phyloP scores from a whole-genome alignment of 2,329 filamentous ascomycete species.

The Pseudophaeomoniella oleicola region DNA sequence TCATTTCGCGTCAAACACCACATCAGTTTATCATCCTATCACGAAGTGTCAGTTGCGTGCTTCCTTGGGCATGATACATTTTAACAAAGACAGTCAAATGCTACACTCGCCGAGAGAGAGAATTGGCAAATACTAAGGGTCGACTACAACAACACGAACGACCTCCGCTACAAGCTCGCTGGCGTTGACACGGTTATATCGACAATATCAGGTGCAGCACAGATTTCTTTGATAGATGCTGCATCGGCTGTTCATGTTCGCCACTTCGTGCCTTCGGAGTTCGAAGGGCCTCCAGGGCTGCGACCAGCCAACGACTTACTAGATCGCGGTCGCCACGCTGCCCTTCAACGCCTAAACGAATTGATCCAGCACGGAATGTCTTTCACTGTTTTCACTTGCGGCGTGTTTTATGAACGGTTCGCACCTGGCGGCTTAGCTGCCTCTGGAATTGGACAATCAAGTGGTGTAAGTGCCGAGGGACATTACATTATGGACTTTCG shows the following conservation, averaged over 20 bases:
- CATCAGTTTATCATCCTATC: constrained; percentile 60
- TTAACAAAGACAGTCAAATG: constrained; percentile 17
- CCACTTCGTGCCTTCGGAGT: constrained; percentile 61
- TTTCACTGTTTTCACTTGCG: constrained; percentile 59
- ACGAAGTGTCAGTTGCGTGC: constrained; percentile 35
- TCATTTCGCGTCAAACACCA: constrained; percentile 45
- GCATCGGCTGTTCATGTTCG: constrained; percentile 50
- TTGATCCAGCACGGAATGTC: constrained; percentile 42
- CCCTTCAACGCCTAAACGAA: constrained; percentile 40
- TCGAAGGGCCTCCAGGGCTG: constrained; percentile 48
- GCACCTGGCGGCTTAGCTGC: constrained; percentile 49
- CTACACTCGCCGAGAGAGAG: constrained; percentile 17
- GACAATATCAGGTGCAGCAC: constrained; percentile 51
- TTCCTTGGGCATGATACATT: constrained; percentile 4
- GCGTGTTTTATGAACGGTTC: constrained; percentile 63
- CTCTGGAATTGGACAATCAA: constrained; percentile 43
- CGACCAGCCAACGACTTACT: constrained; percentile 43
- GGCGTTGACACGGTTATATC: constrained; percentile 64
- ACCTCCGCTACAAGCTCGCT: constrained; percentile 50
- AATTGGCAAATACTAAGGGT: constrained; percentile 53
- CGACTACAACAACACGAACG: constrained; percentile 46
- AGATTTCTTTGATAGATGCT: constrained; percentile 59
- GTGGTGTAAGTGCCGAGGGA: constrained; percentile 40
- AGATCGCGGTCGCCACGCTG: constrained; percentile 45
- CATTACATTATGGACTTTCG: constrained; percentile 53